Base-by-base conservation (phyloP, 108 stramenopile species). In the Asterionellopsis glacialis region DNA sequence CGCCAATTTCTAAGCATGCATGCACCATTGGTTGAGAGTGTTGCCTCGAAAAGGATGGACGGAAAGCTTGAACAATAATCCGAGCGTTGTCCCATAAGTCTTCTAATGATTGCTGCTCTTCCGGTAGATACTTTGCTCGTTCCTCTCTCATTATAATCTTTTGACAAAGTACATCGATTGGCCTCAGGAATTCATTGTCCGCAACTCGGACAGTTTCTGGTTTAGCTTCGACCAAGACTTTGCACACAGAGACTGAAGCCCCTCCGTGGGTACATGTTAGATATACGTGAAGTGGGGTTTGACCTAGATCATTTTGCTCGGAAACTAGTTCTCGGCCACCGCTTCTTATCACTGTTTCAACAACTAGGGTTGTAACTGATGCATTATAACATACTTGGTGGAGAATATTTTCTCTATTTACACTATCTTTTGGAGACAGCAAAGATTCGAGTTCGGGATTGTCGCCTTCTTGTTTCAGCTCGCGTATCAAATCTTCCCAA, bases 71-170 rank as follows among this genome's bases (percentile, higher is more conserved):
- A 14, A 54, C 65, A 43, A 66, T 19, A 11, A 48, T 25, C 11
- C 13, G 18, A 9, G 43, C 65, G 38, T 26, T 40, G 15, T 45
- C 55, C 65, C 65, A 66, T 23, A 66, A 25, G 14, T 9, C 16
- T 19, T 49, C 55, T 24, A 66, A 4, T 41, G 40, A 19, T 15
- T 38, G 14, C 57, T 27, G 7, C 45, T 44, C 16, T 3, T 19
- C n/a, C 7, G 41, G 42, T 11, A 7, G 19, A 33, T 68, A 60
- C 33, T 43, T 68, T 21, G 26, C 39, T 18, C 41, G 45, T n/a
- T 68, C 67, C 41, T 68, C 67, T 19, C 15, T 26, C 67, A 60
- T 68, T 51, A 68, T 60, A 19, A 68, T 60, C 25, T 44, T 51
- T 22, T 59, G 41, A 19, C 26, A 41, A 14, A 68, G n/a, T 19